A percentile compares a stretch with the other conserved stretches of the same genome.
phyloP scores from a whole-genome alignment of 2,329 filamentous ascomycete species.

The Microdochium trichocladiopsis region DNA sequence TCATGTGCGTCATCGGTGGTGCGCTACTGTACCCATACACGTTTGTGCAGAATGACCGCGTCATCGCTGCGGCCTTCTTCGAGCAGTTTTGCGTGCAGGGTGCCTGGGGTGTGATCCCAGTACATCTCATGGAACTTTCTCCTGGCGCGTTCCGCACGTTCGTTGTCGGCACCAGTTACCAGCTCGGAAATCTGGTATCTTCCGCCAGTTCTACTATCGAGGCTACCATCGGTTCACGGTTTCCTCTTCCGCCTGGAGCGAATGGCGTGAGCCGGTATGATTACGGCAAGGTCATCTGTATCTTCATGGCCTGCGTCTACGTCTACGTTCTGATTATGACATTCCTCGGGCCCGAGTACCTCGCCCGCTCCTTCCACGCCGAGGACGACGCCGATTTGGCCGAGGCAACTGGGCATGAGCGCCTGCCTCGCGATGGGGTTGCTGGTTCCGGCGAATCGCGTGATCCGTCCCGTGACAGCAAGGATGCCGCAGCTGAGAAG shows the following conservation, averaged over 20 bases:
- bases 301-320: conserved; percentile 85
- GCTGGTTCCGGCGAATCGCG: conserved; percentile 8
- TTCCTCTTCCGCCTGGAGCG: conserved; percentile 56
- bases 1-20: conserved; percentile 58
- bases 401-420: conserved; percentile 33
- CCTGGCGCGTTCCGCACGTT: conserved; percentile 69
- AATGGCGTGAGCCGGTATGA: conserved; percentile 49
- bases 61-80: conserved; percentile 80
- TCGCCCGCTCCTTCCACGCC: conserved; percentile 43
- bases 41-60: conserved; percentile 51
- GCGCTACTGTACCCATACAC: conserved; percentile 80
- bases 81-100: conserved; percentile 75
- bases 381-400: conserved; percentile 39
- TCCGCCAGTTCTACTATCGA: conserved; percentile 70
- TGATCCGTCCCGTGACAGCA: conserved; percentile 8
- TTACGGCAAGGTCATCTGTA: conserved; percentile 80
- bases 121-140: conserved; percentile 71
- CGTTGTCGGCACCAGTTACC: conserved; percentile 67
- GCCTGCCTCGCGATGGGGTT: neutral
- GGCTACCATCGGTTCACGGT: conserved; percentile 65
- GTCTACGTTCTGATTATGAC: conserved; percentile 54
- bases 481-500: conserved; percentile 19
- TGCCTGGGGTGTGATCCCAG: conserved; percentile 70
- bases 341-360: conserved; percentile 52
- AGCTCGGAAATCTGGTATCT: conserved; percentile 69